Conservation (phyloP, 768 basidiomycete species). For the Mrakia frigida region DNA sequence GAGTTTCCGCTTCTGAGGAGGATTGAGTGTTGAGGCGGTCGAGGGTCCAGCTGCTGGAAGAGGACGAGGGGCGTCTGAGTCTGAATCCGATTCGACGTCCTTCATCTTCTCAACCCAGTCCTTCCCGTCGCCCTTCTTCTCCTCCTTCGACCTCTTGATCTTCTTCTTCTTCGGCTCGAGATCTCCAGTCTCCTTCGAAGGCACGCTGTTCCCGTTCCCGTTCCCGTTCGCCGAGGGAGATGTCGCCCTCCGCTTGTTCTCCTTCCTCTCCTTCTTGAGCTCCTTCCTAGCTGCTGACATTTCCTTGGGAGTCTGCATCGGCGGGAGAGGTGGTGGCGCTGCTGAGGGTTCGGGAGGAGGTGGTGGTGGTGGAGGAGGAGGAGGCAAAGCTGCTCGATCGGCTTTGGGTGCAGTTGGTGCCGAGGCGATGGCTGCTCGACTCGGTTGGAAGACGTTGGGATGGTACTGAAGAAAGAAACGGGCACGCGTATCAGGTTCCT, state of each 20-base stretch:
- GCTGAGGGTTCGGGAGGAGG: neutral
- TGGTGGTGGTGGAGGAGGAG: neutral
- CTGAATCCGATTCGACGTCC: neutral
- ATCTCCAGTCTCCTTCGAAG: neutral
- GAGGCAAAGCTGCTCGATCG: neutral
- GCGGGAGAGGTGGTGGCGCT: neutral
- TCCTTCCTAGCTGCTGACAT: neutral
- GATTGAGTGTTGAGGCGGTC: neutral
- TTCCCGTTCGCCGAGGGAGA: neutral
- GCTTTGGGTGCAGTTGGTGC: neutral
- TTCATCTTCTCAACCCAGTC: neutral
- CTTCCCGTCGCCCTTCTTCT: neutral
- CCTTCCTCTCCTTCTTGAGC: conserved; percentile 5
- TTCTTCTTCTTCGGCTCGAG: neutral
- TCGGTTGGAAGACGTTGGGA: neutral
- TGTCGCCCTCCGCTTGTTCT: neutral
- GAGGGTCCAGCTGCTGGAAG: neutral
- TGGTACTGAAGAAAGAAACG: conserved; percentile 10
- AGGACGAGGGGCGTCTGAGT: neutral
- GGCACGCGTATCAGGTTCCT: neutral
- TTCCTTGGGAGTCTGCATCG: neutral
- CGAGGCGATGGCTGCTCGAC: too few species aligned
- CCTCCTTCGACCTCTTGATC: neutral
- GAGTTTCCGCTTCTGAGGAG: neutral
- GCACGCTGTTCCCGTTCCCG: neutral